These are phyloP conservation scores for Hyphopichia homilentoma DNA, from an alignment of 805 yeast genomes.

Conservation along the genomic window DNA sequence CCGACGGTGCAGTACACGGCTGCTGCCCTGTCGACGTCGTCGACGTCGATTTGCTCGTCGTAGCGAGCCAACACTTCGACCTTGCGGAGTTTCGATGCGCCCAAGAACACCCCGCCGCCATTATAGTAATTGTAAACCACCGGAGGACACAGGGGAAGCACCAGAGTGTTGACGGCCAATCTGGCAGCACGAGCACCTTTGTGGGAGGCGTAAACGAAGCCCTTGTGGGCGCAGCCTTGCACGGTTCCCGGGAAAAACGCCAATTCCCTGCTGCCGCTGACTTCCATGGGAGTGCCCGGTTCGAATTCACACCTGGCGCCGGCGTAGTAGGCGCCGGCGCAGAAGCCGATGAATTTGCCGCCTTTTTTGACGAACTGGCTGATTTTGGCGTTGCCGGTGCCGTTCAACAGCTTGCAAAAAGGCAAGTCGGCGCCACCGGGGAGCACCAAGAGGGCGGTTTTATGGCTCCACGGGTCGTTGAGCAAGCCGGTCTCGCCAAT, in stretches of 20 bases:
- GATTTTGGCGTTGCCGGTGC: constrained; percentile 61
- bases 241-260: constrained; percentile 78
- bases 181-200: constrained; percentile 65
- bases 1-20: constrained; percentile 67
- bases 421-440: constrained; percentile 99
- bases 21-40: constrained; percentile 55
- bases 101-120: constrained; percentile 87
- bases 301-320: constrained; percentile 78
- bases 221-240: constrained; percentile 77
- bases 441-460: constrained; percentile 73
- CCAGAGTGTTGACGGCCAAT: constrained; percentile 36
- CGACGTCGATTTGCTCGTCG: constrained; percentile 51
- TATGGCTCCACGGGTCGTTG: constrained; percentile 84
- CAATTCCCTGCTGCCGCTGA: constrained; percentile 81
- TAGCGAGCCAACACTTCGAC: constrained; percentile 77
- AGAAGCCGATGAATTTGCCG: constrained; percentile 81
- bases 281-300: constrained; percentile 74
- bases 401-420: constrained; percentile 67
- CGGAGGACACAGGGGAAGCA: constrained; percentile 21
- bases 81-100: constrained; percentile 56
- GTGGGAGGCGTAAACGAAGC: constrained; percentile 77
- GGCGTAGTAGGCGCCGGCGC: constrained; percentile 94
- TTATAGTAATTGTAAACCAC: constrained; percentile 56
- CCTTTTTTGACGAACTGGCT: constrained; percentile 67
- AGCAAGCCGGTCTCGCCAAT: constrained; percentile 59